Conservation (phyloP, 345 rosid species). For the Ceriops tagal region DNA sequence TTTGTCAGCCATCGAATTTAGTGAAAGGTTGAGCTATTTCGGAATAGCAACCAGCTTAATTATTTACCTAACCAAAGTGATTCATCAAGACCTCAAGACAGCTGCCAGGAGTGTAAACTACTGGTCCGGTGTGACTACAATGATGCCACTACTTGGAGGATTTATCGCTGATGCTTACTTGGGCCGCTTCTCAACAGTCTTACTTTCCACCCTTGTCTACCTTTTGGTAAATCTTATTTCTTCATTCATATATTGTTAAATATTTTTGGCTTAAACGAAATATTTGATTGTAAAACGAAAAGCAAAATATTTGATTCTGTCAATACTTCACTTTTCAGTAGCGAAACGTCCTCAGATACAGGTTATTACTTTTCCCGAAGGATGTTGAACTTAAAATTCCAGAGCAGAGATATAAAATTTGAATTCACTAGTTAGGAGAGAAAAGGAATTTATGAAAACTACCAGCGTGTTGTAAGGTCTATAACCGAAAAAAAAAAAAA, state of each 20-base stretch:
- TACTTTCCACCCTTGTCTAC: conserved; percentile 38
- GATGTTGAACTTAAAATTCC: background rate
- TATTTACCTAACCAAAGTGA: conserved; percentile 35
- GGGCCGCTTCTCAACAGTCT: conserved; percentile 39
- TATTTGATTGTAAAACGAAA: too few species aligned
- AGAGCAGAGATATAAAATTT: background rate
- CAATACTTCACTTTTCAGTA: too few species aligned
- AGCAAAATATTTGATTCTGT: too few species aligned
- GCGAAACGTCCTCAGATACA: too few species aligned
- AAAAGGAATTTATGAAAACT: too few species aligned
- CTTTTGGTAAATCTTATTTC: conserved; percentile 27
- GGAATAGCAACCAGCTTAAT: conserved; percentile 44
- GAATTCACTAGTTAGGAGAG: too few species aligned
- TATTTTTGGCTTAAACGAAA: background rate
- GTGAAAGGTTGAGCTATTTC: conserved; percentile 46
- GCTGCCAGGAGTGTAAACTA: conserved; percentile 48
- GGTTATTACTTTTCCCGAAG: too few species aligned
- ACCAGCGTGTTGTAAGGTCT: too few species aligned
- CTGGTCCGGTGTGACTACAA: conserved; percentile 51
- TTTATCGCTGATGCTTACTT: conserved; percentile 47
- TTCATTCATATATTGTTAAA: background rate
- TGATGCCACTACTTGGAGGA: conserved; percentile 47
- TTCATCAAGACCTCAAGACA: conserved; percentile 41
- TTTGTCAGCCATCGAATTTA: conserved; percentile 47
- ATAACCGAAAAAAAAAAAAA: too few species aligned